Evolutionary conservation across 352 stramenopile genomes (phyloP).

Genomic region (Pseudoperonospora humuli): DNA sequence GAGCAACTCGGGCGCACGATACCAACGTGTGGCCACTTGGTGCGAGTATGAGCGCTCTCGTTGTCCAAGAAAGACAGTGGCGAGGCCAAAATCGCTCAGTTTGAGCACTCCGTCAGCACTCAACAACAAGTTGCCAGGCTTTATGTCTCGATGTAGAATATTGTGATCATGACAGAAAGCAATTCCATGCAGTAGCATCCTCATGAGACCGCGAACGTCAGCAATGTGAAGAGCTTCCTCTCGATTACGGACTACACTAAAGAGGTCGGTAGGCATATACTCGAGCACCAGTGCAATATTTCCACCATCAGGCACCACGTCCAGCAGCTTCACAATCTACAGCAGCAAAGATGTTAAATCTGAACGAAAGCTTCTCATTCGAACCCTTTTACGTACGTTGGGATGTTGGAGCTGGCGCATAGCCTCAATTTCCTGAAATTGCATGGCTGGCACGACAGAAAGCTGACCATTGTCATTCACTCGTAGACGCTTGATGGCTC

Average conservation of each 20-base stretch:
- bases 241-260: conserved; percentile 43
- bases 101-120: conserved; percentile 50
- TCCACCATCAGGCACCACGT: conserved; percentile 47
- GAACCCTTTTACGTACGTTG: conserved; percentile 28
- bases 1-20: conserved; percentile 73
- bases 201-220: conserved; percentile 79
- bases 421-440: conserved; percentile 73
- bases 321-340: conserved; percentile 58
- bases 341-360: background rate
- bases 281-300: conserved; percentile 65
- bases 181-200: conserved; percentile 83
- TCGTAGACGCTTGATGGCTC: conserved; percentile 56
- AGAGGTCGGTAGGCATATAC: conserved; percentile 56
- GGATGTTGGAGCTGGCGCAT: conserved; percentile 64
- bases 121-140: conserved; percentile 78
- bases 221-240: conserved; percentile 25
- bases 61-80: conserved; percentile 44
- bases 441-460: conserved; percentile 36
- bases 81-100: conserved; percentile 74
- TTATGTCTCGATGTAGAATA: conserved; percentile 80
- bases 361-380: background rate
- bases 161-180: conserved; percentile 85
- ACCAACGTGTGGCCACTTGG: conserved; percentile 78
- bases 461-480: conserved; percentile 41
- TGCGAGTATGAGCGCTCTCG: conserved; percentile 44